phyloP scores from a whole-genome alignment of 1,284 basidiomycete species.

The Rhizoctonia solani region DNA sequence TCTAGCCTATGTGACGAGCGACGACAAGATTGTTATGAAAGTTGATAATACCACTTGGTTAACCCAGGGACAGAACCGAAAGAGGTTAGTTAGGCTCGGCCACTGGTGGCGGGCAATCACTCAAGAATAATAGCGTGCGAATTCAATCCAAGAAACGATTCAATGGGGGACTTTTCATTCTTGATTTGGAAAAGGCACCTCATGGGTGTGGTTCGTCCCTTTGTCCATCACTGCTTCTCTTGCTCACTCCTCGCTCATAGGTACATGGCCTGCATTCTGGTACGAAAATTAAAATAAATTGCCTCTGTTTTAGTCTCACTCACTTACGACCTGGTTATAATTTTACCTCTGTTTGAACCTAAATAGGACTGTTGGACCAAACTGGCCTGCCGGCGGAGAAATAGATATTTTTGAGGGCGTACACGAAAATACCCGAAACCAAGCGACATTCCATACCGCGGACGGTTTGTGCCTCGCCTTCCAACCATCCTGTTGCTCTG shows the following conservation, averaged over 20 bases:
- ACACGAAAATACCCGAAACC: slow-evolving; percentile 36
- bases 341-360: too few relatives aligned
- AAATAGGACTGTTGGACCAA: slow-evolving; percentile 37
- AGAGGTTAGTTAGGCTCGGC: slow-evolving; percentile 33
- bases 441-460: slow-evolving; percentile 37
- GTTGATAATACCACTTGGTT: slow-evolving; percentile 39
- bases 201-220: slow-evolving; percentile 66
- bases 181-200: slow-evolving; percentile 67
- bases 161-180: slow-evolving; percentile 68
- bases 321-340: too few relatives aligned
- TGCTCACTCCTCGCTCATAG: slow-evolving; percentile 44
- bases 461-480: slow-evolving; percentile 43
- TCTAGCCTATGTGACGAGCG: slow-evolving; percentile 38
- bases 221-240: not conserved
- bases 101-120: not conserved
- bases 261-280: slow-evolving; percentile 67
- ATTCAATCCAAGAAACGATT: slow-evolving; percentile 45
- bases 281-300: slow-evolving; percentile 51
- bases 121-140: slow-evolving; percentile 39
- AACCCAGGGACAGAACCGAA: slow-evolving; percentile 33
- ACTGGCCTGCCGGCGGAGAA: slow-evolving; percentile 36
- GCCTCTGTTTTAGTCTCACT: too few relatives aligned
- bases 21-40: slow-evolving; percentile 38
- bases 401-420: slow-evolving; percentile 39
- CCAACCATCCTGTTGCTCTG: not conserved